Evolutionary conservation across 140 eudicot genomes (phyloP), one percentile per base, ranked within the genome.

Genomic region (Senecio squalidus): DNA sequence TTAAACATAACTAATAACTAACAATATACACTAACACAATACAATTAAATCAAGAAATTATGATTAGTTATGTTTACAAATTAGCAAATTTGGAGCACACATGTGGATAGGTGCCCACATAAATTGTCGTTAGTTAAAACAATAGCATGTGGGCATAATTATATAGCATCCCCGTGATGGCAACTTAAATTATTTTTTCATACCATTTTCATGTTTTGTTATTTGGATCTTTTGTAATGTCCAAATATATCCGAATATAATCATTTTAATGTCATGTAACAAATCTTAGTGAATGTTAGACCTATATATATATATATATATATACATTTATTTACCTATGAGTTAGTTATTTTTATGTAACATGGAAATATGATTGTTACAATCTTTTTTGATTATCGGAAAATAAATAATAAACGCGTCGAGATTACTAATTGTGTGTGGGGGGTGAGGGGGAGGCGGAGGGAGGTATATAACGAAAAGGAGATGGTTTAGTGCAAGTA

Each of bases 91-190:
- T 55, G 21, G 25, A 55, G 56, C 36, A 40, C 30, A 55, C 64
- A 58, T 58, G 40, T 40, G 66, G 7, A 13, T 21, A 26, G 64
- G 63, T 22, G 4, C 56, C 72, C 65, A 44, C 72, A 55, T 27
- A 20, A 23, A 43, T 30, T 67, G 72, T 55, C 72, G 39, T 16
- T 44, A 26, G 36, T 36, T 55, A 9, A 55, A 54, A 66, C 72
- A 54, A 30, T 27, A 67, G 20, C 63, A 55, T 67, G 72, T 67
- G 72, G 27, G 56, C 39, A 44, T 44, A 21, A 67, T 67, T 7
- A 55, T 43, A 55, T 45, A 22, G 28, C 24, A 55, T 67, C 57
- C 72, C 57, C 65, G 65, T 55, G 65, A 67, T 55, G 48, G 65
- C 62, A 66, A 43, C 64, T 21, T 28, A 16, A 55, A 67, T 67